Evolutionary conservation across 495 filamentous ascomycete species (phyloP).

Genomic region (Emericellopsis terricola): DNA sequence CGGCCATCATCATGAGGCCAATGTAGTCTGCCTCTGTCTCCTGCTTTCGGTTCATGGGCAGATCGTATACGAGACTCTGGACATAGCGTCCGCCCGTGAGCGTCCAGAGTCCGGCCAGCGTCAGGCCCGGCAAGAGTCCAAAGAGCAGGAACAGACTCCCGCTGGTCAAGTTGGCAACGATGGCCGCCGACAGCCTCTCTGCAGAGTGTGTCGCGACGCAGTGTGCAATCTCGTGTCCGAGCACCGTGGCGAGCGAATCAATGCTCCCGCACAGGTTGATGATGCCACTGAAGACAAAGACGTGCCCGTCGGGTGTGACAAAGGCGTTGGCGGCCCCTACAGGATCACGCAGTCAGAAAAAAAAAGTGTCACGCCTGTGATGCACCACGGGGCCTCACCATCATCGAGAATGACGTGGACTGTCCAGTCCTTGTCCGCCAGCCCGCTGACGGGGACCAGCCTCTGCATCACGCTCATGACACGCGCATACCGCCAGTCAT

Average conservation of each 20-base stretch:
- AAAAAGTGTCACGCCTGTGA: constrained; percentile 14
- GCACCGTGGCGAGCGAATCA: constrained; percentile 62
- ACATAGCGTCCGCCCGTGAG: constrained; percentile 18
- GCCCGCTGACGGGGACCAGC: constrained; percentile 49
- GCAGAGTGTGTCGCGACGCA: constrained; percentile 64
- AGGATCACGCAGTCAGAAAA: not conserved
- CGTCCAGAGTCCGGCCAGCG: constrained; percentile 8
- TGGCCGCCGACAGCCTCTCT: constrained; percentile 50
- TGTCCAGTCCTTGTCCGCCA: constrained; percentile 53
- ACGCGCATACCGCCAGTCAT: constrained; percentile 18
- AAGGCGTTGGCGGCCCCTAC: constrained; percentile 51
- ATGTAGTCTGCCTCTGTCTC: constrained; percentile 71
- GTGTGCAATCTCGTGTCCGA: constrained; percentile 93
- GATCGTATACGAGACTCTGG: constrained; percentile 43
- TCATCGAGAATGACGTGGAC: constrained; percentile 63
- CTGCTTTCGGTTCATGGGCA: constrained; percentile 51
- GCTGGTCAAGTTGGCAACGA: constrained; percentile 36
- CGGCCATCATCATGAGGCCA: constrained; percentile 51
- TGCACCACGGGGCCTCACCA: too few relatives aligned
- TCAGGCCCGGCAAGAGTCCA: constrained; percentile 28
- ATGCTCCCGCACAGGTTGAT: constrained; percentile 53
- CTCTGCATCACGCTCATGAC: constrained; percentile 54
- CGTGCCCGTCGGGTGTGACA: constrained; percentile 82
- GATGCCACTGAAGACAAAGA: constrained; percentile 82
- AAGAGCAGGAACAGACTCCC: constrained; percentile 29